These are phyloP conservation scores for Heliamphora pulchella DNA, from an alignment of 179 eudicot genomes.

Conservation along the genomic window DNA sequence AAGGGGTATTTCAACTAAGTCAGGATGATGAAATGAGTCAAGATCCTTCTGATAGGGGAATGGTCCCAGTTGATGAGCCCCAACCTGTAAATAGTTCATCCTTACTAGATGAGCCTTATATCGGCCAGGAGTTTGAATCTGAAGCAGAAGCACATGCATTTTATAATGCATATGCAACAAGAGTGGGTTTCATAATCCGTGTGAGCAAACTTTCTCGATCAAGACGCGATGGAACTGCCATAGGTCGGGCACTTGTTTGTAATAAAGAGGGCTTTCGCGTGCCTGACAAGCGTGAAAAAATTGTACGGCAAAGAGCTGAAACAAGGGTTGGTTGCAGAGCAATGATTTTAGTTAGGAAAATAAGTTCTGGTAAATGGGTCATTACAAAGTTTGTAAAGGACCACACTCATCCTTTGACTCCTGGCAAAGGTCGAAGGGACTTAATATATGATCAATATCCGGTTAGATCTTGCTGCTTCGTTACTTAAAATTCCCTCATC, in stretches of 20 bases:
- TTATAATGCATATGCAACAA: conserved; percentile 72
- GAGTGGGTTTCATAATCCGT: conserved; percentile 59
- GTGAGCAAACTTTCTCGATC: conserved; percentile 90
- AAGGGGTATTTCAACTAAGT: conserved; percentile 37
- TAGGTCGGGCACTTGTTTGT: conserved; percentile 84
- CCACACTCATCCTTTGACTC: conserved; percentile 71
- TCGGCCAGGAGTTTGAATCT: conserved; percentile 81
- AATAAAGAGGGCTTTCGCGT: conserved; percentile 77
- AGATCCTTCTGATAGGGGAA: conserved; percentile 40
- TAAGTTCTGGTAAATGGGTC: conserved; percentile 74
- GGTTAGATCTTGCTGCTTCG: conserved; percentile 33
- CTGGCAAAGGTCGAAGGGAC: conserved; percentile 79
- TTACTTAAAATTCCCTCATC: too few species aligned
- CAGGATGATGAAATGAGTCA: conserved; percentile 46
- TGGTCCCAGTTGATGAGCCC: conserved; percentile 28
- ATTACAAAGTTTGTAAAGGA: conserved; percentile 79
- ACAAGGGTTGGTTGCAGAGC: conserved; percentile 92
- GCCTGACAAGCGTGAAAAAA: conserved; percentile 74
- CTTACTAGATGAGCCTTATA: conserved; percentile 58
- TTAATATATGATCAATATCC: conserved; percentile 45
- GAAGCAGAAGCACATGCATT: conserved; percentile 87
- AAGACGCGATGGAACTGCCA: conserved; percentile 81
- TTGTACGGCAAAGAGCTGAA: conserved; percentile 71
- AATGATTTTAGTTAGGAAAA: conserved; percentile 77
- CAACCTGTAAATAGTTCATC: conserved; percentile 27